Evolutionary conservation across 139 green algal species (phyloP).

Genomic region (Zygnema circumcarinatum): DNA sequence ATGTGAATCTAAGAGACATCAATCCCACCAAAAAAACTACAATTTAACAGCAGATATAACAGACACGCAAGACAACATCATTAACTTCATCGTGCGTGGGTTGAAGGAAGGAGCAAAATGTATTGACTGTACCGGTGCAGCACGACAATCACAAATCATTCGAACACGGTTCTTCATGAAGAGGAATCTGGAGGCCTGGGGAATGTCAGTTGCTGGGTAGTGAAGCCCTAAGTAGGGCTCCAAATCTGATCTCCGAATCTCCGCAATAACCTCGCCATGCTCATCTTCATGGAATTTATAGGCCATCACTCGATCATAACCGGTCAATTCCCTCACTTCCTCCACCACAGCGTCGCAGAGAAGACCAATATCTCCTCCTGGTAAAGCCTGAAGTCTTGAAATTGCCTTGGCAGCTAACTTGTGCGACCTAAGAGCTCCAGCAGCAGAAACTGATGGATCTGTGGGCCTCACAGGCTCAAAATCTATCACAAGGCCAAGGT

Average conservation of each 20-base stretch:
- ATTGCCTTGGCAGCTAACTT: slow-evolving; percentile 61
- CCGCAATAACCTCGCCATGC: slow-evolving; percentile 64
- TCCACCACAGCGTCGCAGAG: slow-evolving; percentile 63
- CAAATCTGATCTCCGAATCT: slow-evolving; percentile 39
- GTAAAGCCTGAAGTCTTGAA: slow-evolving; percentile 48
- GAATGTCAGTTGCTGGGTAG: slow-evolving; percentile 65
- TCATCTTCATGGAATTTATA: slow-evolving; percentile 66
- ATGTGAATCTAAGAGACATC: too few species aligned
- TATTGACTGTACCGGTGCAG: neutral
- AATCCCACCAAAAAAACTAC: too few species aligned
- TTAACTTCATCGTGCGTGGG: too few species aligned
- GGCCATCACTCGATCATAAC: slow-evolving; percentile 64
- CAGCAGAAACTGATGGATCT: slow-evolving; percentile 42
- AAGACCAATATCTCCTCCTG: slow-evolving; percentile 48
- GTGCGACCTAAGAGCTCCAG: slow-evolving; percentile 57
- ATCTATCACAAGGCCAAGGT: slow-evolving; percentile 61
- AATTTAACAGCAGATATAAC: too few species aligned
- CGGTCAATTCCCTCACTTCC: slow-evolving; percentile 60
- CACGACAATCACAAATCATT: slow-evolving; percentile 60
- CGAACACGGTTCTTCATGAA: slow-evolving; percentile 65
- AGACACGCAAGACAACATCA: too few species aligned
- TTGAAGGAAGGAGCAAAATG: neutral
- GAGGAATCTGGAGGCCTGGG: slow-evolving; percentile 53
- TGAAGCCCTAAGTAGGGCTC: slow-evolving; percentile 64
- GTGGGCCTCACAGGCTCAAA: slow-evolving; percentile 48